phyloP scores from a whole-genome alignment of 441 rosid species.

The Biscutella laevigata region DNA sequence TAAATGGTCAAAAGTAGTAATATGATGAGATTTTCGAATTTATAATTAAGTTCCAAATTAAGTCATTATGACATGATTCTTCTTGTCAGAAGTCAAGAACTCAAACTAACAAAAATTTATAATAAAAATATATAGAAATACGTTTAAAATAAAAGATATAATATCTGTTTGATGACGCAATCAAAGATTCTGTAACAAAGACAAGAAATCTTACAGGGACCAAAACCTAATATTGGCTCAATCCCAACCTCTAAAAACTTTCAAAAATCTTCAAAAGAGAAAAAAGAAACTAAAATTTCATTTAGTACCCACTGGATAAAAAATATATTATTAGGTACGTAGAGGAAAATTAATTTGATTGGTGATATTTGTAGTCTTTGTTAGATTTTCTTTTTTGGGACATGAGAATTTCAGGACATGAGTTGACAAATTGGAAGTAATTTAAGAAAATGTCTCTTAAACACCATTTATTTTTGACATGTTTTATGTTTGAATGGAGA shows the following conservation, averaged over 20 bases:
- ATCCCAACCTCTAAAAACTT: slow-evolving; percentile 32
- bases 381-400: slow-evolving; percentile 19
- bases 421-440: slow-evolving; percentile 26
- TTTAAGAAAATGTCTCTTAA: not conserved
- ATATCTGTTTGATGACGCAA: slow-evolving; percentile 56
- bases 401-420: slow-evolving; percentile 20
- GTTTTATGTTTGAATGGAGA: slow-evolving; percentile 13
- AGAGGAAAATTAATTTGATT: slow-evolving; percentile 13
- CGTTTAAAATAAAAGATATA: slow-evolving; percentile 18
- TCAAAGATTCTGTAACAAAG: slow-evolving; percentile 55
- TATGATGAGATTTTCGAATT: slow-evolving; percentile 4
- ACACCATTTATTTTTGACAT: slow-evolving; percentile 12
- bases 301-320: slow-evolving; percentile 10
- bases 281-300: slow-evolving; percentile 7
- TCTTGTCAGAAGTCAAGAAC: slow-evolving; percentile 28
- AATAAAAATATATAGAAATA: slow-evolving; percentile 17
- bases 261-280: not conserved
- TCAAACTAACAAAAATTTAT: slow-evolving; percentile 22
- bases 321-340: not conserved
- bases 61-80: slow-evolving; percentile 23
- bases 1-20: slow-evolving; percentile 22
- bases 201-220: slow-evolving; percentile 26
- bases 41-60: slow-evolving; percentile 9
- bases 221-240: slow-evolving; percentile 34
- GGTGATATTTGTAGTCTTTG: slow-evolving; percentile 17